These are phyloP conservation scores for Fusarium verrucosum DNA, from an alignment of 2,329 filamentous ascomycete genomes.

Conservation along the genomic window DNA sequence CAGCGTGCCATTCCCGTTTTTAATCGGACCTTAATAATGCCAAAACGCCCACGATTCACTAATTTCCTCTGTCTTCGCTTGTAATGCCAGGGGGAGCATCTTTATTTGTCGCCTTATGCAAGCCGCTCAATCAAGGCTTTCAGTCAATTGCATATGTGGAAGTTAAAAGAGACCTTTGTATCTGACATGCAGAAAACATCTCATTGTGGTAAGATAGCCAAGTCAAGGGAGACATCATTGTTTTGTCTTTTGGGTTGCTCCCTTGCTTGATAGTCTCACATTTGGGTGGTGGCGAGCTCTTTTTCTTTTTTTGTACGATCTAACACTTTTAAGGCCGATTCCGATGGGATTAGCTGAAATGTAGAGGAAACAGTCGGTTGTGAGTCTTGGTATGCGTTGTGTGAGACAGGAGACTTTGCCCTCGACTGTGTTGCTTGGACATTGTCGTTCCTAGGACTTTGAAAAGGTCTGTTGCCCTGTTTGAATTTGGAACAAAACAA, in stretches of 20 bases:
- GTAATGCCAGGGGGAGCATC: neutral
- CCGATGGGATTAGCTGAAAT: neutral
- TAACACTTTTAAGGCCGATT: neutral
- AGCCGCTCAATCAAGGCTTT: constrained; percentile 18
- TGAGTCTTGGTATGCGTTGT: neutral
- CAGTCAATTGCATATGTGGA: constrained; percentile 3
- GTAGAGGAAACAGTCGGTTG: neutral
- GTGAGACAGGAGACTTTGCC: constrained; percentile 20
- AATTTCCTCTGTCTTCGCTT: constrained; percentile 22
- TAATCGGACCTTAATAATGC: neutral
- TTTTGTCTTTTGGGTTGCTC: constrained; percentile 6
- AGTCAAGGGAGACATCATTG: constrained; percentile 21
- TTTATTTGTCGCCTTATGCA: constrained; percentile 21
- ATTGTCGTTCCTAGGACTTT: neutral
- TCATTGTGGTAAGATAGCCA: constrained; percentile 11
- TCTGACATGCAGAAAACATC: neutral
- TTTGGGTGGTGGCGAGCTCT: neutral
- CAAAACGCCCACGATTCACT: constrained; percentile 14
- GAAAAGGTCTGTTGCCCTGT: constrained; percentile 19
- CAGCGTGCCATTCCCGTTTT: constrained; percentile 16
- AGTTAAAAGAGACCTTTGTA: neutral
- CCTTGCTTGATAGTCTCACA: constrained; percentile 15
- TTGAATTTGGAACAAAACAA: constrained; percentile 21
- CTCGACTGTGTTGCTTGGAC: constrained; percentile 13
- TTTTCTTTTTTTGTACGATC: neutral